Base-by-base conservation (phyloP, 352 stramenopile species). In the Pythium scleroteichum region DNA sequence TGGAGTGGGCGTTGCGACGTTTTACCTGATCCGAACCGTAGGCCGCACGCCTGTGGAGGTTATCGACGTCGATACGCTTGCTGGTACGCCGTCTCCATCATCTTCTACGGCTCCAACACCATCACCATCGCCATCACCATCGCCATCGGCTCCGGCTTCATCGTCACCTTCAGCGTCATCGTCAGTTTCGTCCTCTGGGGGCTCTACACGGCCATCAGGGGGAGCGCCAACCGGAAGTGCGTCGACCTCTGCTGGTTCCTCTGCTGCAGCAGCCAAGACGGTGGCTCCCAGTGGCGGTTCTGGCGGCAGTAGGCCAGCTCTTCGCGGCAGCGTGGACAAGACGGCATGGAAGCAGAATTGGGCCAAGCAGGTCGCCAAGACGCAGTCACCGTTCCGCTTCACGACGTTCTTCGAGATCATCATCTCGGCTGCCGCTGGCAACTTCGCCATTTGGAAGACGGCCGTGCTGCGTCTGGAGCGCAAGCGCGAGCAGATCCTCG, bases 21-120 rank as follows among this genome's bases (percentile, higher is more conserved):
- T 93, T 20, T 95, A 95, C 61, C 70, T 95, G 44, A 79, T 92
- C 27, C 82, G 84, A 3, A 93, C 86, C 0, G 76, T 87, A 17
- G 82, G 83, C 1, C 67, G 66, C 12, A 61, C 66, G 4, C 41
- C 57, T 0, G 50, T 78, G 38, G 52, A 82, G 40, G 49, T 57
- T 12, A 33, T 53, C 24, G 23, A 52, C 4, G 52, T 72, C 12
- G 35, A 87, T n/a, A 64, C 66, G 2, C 52, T 69, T 1, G 52
- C 60, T 10, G 57, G 78, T 2, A 62, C 74, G 9, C 46, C 39
- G 6, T 58, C 70, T 4, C 19, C 75, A 49, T 23, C 61, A 26
- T 1, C 53, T 44, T 39, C 53, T 19, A 24, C 41, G 6, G n/a
- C 46, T 14, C 38, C 59, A 23, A 27, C 49, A 35, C 4, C 24